Evolutionary conservation across 1,139 yeast genomes (phyloP), one percentile per base, ranked within the genome.

Genomic region (Saccharomyces hybrid): DNA sequence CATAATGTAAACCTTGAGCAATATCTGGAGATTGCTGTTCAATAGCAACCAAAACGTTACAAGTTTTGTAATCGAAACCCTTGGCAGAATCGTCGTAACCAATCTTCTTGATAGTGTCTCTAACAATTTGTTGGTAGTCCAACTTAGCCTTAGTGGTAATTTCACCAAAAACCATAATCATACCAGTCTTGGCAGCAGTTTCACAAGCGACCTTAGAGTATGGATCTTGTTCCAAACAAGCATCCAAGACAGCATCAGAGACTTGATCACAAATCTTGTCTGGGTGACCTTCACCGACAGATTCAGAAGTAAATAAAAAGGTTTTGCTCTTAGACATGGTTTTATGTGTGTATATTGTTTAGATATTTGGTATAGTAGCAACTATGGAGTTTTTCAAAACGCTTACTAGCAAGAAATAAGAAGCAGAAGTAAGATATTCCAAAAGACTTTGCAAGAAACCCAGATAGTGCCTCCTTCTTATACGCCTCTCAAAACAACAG

Each of bases 181-280:
- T 84, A 79, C 98, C 99, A 62, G 99, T 93, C 81, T 93, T 93
- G 68, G 97, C 86, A 63, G 98, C 98, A 58, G 99, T 88, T 78
- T 93, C 99, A 80, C 99, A 93, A 55, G 97, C 99, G 72, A 93
- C 99, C 81, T 95, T 93, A 66, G 99, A 93, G 70, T 88, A 82
- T 62, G 99, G 99, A 75, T 93, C 99, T 67, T 80, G 95, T 59
- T 88, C 84, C 68, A 93, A 80, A 81, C 98, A 93, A 67, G 99
- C 99, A 72, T 93, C 99, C 70, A 93, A 82, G 70, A 93, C 88
- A 69, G 99, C 99, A 73, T 95, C 99, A 55, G 96, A 88, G 63
- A 95, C 97, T 80, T 93, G 99, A 77, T 93, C 99, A 79, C 99
- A 93, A 79, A 93, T 95, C 85, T 93, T 93, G 75, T 93, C 99